Conservation (phyloP, 169 alveolate species). For the Eimeria sp. region DNA sequence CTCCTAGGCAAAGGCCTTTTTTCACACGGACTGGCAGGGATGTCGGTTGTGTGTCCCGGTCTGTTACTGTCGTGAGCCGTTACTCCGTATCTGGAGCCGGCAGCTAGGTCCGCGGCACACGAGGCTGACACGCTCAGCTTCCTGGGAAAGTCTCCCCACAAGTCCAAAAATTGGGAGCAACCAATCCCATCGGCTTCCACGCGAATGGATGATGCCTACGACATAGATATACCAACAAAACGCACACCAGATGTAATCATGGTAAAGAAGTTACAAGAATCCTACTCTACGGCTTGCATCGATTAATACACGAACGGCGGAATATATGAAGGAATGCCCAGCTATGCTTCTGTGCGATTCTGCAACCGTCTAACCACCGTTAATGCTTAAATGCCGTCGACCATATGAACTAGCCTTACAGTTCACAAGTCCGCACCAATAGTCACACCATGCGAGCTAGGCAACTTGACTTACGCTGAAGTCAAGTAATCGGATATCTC, state of each 20-base stretch:
- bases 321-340: neutral
- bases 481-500: slow-evolving; percentile 54
- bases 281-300: neutral
- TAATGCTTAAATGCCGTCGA: neutral
- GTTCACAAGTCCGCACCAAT: neutral
- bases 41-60: neutral
- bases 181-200: slow-evolving; percentile 62
- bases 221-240: neutral
- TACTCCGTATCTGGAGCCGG: neutral
- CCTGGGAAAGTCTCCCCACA: slow-evolving; percentile 64
- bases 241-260: neutral
- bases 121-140: neutral
- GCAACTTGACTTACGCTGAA: neutral
- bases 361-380: neutral
- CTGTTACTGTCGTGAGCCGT: neutral
- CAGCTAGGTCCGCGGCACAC: neutral
- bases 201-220: slow-evolving; percentile 47
- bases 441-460: neutral
- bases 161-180: slow-evolving; percentile 30
- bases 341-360: neutral
- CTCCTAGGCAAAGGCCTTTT: neutral
- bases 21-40: neutral
- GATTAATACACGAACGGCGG: neutral
- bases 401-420: neutral
- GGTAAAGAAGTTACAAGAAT: neutral